Evolutionary conservation across 441 rosid genomes (phyloP).

Genomic region (Brassica balearica): DNA sequence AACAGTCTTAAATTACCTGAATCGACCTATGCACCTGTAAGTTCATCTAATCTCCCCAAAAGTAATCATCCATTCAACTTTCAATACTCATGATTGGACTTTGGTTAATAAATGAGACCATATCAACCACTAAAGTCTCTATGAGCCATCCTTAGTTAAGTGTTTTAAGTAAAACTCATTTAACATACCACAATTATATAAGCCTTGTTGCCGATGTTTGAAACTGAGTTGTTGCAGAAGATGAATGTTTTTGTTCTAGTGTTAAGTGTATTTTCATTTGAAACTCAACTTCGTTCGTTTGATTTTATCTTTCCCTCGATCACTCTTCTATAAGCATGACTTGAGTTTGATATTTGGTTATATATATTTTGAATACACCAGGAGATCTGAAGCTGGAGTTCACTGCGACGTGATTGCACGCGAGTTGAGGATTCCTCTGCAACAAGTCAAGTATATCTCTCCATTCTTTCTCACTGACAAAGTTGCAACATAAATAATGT

Average conservation of each 20-base stretch:
- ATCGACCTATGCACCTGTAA: slow-evolving; percentile 69
- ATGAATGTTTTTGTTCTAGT: neutral
- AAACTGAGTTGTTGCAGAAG: slow-evolving; percentile 4
- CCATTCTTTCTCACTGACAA: slow-evolving; percentile 8
- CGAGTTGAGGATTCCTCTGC: slow-evolving; percentile 61
- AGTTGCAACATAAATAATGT: neutral
- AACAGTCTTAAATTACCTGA: slow-evolving; percentile 62
- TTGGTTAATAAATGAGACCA: neutral
- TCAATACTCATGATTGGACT: neutral
- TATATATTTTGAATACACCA: slow-evolving; percentile 34
- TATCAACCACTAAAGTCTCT: slow-evolving; percentile 1
- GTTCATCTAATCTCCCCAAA: slow-evolving; percentile 45
- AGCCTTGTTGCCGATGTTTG: neutral
- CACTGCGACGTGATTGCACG: slow-evolving; percentile 61
- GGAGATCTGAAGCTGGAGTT: slow-evolving; percentile 67
- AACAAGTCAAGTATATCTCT: slow-evolving; percentile 66
- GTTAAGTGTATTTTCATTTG: neutral
- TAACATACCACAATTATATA: neutral
- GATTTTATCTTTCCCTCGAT: neutral
- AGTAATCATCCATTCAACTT: slow-evolving; percentile 12
- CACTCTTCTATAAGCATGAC: neutral
- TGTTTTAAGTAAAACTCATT: slow-evolving; percentile 6
- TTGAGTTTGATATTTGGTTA: neutral
- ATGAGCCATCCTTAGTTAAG: slow-evolving; percentile 6
- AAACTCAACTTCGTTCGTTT: slow-evolving; percentile 10